phyloP scores from a whole-genome alignment of 2,329 filamentous ascomycete genomes.

The Colletotrichum sp. region DNA sequence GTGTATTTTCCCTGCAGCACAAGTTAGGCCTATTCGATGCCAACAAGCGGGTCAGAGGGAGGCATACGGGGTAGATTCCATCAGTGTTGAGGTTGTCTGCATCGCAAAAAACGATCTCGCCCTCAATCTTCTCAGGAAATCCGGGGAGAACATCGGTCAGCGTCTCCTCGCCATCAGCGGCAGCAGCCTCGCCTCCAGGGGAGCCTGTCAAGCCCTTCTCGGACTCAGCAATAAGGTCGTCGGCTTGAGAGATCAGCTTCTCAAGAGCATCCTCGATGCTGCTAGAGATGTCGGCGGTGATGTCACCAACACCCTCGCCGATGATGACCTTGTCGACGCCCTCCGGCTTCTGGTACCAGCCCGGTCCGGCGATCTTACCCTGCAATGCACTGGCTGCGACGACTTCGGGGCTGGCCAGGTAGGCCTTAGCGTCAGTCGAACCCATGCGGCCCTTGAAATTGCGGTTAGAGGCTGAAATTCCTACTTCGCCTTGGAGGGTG shows the following conservation, averaged over 20 bases:
- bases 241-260: conserved; percentile 72
- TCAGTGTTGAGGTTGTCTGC: conserved; percentile 88
- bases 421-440: conserved; percentile 77
- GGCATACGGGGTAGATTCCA: conserved; percentile 76
- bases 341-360: conserved; percentile 76
- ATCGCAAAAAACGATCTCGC: conserved; percentile 89
- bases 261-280: conserved; percentile 74
- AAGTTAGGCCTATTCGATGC: too few species aligned
- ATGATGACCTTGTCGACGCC: conserved; percentile 70
- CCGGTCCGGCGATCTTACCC: conserved; percentile 77
- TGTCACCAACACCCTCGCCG: conserved; percentile 73
- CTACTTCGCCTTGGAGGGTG: neutral
- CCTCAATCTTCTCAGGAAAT: conserved; percentile 82
- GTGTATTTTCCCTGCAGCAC: conserved; percentile 67
- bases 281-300: conserved; percentile 67
- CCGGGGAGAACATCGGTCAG: conserved; percentile 79
- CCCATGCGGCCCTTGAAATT: conserved; percentile 96
- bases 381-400: conserved; percentile 86
- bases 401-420: conserved; percentile 87
- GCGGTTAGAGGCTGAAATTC: conserved; percentile 58
- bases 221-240: conserved; percentile 61
- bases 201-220: conserved; percentile 51
- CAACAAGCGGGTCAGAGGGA: neutral
- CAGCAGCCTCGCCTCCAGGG: conserved; percentile 27
- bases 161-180: conserved; percentile 30